A percentile compares a stretch with the other conserved stretches of the same genome.
Conservation (phyloP, 2,329 filamentous ascomycete genomes). For the Colletotrichum sojae region DNA sequence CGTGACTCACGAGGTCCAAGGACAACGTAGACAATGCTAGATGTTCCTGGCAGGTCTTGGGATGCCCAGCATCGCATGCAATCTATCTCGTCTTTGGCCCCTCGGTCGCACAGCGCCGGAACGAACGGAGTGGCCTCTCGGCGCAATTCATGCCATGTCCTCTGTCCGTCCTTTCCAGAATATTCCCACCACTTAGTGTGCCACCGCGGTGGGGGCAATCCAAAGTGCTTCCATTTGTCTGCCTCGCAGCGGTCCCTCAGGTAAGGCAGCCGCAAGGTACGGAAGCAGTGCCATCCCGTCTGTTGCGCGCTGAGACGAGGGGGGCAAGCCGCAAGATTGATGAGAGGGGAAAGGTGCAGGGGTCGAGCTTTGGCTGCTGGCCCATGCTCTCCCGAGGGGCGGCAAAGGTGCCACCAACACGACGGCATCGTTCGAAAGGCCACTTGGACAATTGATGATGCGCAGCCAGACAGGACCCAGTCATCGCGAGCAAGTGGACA, state of each 20-base stretch:
- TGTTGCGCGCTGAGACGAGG: slow-evolving; percentile 37
- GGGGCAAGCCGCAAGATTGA: slow-evolving; percentile 24
- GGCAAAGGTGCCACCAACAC: slow-evolving; percentile 3
- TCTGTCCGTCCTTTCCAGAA: slow-evolving; percentile 32
- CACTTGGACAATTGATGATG: neutral
- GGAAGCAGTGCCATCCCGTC: slow-evolving; percentile 38
- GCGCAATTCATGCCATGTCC: slow-evolving; percentile 18
- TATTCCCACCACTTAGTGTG: slow-evolving; percentile 35
- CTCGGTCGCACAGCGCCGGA: neutral
- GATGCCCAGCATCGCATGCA: slow-evolving; percentile 4
- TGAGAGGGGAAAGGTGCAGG: slow-evolving; percentile 25
- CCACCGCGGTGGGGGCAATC: slow-evolving; percentile 16
- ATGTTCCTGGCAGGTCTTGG: neutral
- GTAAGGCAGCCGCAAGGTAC: slow-evolving; percentile 10
- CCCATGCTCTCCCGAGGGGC: slow-evolving; percentile 30
- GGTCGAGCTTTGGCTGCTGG: slow-evolving; percentile 27
- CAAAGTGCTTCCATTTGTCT: neutral
- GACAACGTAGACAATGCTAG: neutral
- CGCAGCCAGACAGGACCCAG: no score
- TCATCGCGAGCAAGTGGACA: neutral
- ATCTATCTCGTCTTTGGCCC: slow-evolving; percentile 3
- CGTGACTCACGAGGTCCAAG: slow-evolving; percentile 25
- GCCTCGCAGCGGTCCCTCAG: slow-evolving; percentile 1
- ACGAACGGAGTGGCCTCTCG: slow-evolving; percentile 39
- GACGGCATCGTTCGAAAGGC: slow-evolving; percentile 14